Conservation (phyloP, 495 filamentous ascomycete species). For the Lepidopterella palustris region DNA sequence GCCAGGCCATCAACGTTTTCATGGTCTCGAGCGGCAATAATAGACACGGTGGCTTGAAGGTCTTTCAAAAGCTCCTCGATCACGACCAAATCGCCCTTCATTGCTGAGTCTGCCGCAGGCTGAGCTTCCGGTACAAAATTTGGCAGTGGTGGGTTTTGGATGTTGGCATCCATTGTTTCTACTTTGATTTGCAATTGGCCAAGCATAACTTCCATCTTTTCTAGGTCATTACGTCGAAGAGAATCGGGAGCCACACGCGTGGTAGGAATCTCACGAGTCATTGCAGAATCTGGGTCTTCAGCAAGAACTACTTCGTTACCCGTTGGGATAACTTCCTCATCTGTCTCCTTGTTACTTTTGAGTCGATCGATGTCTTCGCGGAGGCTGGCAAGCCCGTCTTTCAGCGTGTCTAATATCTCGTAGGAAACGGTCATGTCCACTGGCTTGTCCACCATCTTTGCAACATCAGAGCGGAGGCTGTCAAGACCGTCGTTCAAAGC, state of each 20-base stretch:
- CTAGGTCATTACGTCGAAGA: slow-evolving; percentile 63
- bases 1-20: slow-evolving; percentile 46
- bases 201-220: slow-evolving; percentile 74
- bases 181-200: slow-evolving; percentile 77
- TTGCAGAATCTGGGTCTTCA: slow-evolving; percentile 23
- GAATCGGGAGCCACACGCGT: slow-evolving; percentile 37
- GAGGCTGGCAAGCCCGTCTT: slow-evolving; percentile 64
- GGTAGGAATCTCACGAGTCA: slow-evolving; percentile 16
- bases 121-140: slow-evolving; percentile 38
- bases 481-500: slow-evolving; percentile 77
- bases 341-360: slow-evolving; percentile 35
- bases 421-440: slow-evolving; percentile 71
- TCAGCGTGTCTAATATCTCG: slow-evolving; percentile 81
- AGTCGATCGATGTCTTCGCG: slow-evolving; percentile 72
- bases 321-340: slow-evolving; percentile 17
- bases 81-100: slow-evolving; percentile 54
- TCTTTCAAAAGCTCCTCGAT: slow-evolving; percentile 53
- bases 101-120: slow-evolving; percentile 40
- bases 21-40: slow-evolving; percentile 41
- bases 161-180: slow-evolving; percentile 62
- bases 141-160: slow-evolving; percentile 37
- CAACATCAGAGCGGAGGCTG: slow-evolving; percentile 64
- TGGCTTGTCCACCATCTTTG: slow-evolving; percentile 70
- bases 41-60: slow-evolving; percentile 51
- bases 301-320: slow-evolving; percentile 40